These are phyloP conservation scores for Tricholoma saponaceum DNA, from an alignment of 768 basidiomycete species.

Conservation along the genomic window DNA sequence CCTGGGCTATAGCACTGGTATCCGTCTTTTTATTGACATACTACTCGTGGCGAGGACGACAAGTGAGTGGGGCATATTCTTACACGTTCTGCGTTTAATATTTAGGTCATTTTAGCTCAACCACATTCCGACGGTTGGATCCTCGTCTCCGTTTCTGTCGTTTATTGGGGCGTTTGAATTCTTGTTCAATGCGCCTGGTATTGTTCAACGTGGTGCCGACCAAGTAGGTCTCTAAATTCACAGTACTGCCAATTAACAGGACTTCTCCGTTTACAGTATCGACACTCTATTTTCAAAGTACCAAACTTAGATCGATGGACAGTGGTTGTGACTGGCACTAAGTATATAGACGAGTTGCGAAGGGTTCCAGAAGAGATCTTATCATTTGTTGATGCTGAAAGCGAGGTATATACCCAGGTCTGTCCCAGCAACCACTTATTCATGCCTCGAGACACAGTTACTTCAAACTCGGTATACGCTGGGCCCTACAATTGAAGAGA, in stretches of 20 bases:
- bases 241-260: too few species aligned
- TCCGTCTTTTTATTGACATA: too few species aligned
- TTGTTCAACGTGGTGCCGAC: slow-evolving; percentile 22
- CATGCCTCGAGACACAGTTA: too few species aligned
- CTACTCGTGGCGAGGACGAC: too few species aligned
- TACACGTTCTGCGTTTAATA: too few species aligned
- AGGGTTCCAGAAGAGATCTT: slow-evolving; percentile 34
- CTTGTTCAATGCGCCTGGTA: slow-evolving; percentile 15
- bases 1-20: too few species aligned
- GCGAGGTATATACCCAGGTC: slow-evolving; percentile 23
- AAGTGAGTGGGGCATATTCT: too few species aligned
- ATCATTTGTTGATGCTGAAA: slow-evolving; percentile 28
- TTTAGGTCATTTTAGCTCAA: too few species aligned
- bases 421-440: too few species aligned
- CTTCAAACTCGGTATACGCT: slow-evolving; percentile 32
- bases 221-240: slow-evolving; percentile 9
- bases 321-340: slow-evolving; percentile 28
- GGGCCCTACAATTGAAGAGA: slow-evolving; percentile 22
- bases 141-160: slow-evolving; percentile 19
- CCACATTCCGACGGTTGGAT: slow-evolving; percentile 21
- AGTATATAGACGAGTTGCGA: slow-evolving; percentile 36
- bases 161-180: slow-evolving; percentile 20
- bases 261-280: too few species aligned
- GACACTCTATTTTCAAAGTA: slow-evolving; percentile 23
- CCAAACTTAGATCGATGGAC: slow-evolving; percentile 28